Base-by-base conservation (phyloP, 805 yeast genomes). In the Candida michaelii region DNA sequence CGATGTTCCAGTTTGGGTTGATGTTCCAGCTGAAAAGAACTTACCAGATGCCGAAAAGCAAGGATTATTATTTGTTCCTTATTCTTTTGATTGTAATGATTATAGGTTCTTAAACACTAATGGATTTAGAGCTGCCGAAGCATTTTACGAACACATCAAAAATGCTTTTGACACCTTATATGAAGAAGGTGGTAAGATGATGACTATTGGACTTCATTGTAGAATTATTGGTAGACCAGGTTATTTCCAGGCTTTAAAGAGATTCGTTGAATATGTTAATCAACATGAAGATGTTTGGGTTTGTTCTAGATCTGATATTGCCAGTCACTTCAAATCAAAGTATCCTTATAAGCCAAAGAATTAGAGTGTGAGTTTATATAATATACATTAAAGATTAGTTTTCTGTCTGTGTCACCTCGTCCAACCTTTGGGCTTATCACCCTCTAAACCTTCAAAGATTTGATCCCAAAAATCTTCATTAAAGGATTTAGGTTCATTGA, bases 141-240 rank as follows among this genome's bases (percentile, higher is more conserved):
- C 55, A 12, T 58, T 56, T 39, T 51, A 42, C 17, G 63, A 59
- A 27, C 65, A 66, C 46, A 43, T 65, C 39, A 62, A 59, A 39
- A 58, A 63, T 36, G 64, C 67, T 11, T 66, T 66, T 43, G 71
- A 66, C 24, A 47, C 51, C 19, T 42, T 47, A 13, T 47, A 47
- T 30, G 51, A 38, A 39, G 51, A 47, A 36, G 48, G 48, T n/a
- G 51, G 51, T 32, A 47, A 47, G 30, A 47, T 47, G 51, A 47
- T 47, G 51, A 47, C 51, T 23, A 45, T 47, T 33, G 51, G 51
- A 23, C 46, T 47, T 32, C 51, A 47, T 31, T 47, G 51, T 31
- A 47, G 51, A 44, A 36, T 47, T 14, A 42, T 47, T 29, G 51
- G 51, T 35, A 39, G 40, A 21, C 51, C 51, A 16, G 51, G 51